Evolutionary conservation across 768 basidiomycete genomes (phyloP).

Genomic region (Nevesoporus exiguus): DNA sequence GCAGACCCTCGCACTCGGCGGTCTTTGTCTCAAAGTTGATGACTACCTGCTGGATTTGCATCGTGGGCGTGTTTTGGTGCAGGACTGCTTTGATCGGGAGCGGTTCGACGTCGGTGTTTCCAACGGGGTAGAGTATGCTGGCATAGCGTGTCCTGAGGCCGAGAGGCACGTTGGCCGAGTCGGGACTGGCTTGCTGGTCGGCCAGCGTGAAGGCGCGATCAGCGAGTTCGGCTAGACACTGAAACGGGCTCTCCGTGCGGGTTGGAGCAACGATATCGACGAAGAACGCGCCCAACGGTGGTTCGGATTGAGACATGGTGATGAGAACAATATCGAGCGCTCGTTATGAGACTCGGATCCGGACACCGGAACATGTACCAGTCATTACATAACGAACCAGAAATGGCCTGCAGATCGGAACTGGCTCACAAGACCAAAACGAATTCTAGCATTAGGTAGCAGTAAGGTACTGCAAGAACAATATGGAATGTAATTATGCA

Average conservation of each 20-base stretch:
- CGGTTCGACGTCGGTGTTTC: neutral
- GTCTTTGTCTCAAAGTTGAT: constrained; percentile 20
- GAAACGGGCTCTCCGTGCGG: constrained; percentile 4
- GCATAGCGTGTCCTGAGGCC: constrained; percentile 12
- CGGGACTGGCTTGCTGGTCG: constrained; percentile 1
- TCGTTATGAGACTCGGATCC: no score
- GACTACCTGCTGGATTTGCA: constrained; percentile 10
- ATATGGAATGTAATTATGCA: neutral
- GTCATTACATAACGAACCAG: no score
- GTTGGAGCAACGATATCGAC: constrained; percentile 11
- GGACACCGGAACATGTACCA: no score
- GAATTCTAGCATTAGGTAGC: no score
- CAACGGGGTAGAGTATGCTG: constrained; percentile 13
- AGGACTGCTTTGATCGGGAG: constrained; percentile 15
- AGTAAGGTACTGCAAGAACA: neutral
- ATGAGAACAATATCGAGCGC: neutral
- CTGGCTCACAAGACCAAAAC: no score
- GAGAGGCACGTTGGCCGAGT: neutral
- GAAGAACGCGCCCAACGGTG: constrained; percentile 11
- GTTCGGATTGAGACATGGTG: constrained; percentile 14
- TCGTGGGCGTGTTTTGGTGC: constrained; percentile 7
- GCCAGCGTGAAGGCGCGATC: constrained; percentile 19
- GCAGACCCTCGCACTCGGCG: constrained; percentile 9
- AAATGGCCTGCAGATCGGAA: no score
- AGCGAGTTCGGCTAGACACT: constrained; percentile 16